These are phyloP conservation scores for Thraustochytrium striatum DNA, from an alignment of 352 stramenopile genomes.

Conservation along the genomic window DNA sequence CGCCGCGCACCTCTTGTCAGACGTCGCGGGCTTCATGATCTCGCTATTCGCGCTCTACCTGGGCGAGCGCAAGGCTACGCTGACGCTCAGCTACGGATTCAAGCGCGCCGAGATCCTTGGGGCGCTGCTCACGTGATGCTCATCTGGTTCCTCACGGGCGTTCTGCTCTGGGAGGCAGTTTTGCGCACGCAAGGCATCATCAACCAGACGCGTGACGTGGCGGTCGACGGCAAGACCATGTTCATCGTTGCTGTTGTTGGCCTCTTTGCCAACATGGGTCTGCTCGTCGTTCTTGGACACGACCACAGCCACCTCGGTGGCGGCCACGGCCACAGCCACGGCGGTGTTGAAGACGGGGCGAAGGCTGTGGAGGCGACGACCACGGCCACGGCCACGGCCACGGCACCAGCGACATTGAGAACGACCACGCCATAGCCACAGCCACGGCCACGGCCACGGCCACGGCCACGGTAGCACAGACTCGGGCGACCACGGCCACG, in stretches of 20 bases:
- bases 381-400: constrained; percentile 56
- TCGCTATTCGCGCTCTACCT: constrained; percentile 63
- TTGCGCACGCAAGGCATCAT: constrained; percentile 63
- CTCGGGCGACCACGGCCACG: constrained; percentile 59
- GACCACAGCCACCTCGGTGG: constrained; percentile 48
- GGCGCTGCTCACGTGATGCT: constrained; percentile 84
- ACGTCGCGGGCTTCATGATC: constrained; percentile 67
- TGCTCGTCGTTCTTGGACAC: constrained; percentile 61
- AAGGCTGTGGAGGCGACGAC: constrained; percentile 54
- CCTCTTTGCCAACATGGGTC: constrained; percentile 89
- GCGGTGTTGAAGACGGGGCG: constrained; percentile 51
- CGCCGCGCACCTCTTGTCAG: constrained; percentile 72
- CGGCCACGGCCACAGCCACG: constrained; percentile 57
- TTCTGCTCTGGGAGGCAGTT: constrained; percentile 87
- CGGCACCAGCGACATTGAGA: constrained; percentile 30
- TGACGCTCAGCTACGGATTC: constrained; percentile 75
- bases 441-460: constrained; percentile 53
- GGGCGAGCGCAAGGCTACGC: constrained; percentile 58
- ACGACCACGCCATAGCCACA: constrained; percentile 34
- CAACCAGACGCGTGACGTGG: constrained; percentile 61
- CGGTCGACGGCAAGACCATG: constrained; percentile 89
- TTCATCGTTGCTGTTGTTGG: constrained; percentile 88
- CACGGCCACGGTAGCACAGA: constrained; percentile 54
- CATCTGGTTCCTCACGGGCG: constrained; percentile 86
- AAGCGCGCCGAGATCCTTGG: constrained; percentile 88